phyloP scores from a whole-genome alignment of 2,329 filamentous ascomycete species.

The Aspergillus sp. region DNA sequence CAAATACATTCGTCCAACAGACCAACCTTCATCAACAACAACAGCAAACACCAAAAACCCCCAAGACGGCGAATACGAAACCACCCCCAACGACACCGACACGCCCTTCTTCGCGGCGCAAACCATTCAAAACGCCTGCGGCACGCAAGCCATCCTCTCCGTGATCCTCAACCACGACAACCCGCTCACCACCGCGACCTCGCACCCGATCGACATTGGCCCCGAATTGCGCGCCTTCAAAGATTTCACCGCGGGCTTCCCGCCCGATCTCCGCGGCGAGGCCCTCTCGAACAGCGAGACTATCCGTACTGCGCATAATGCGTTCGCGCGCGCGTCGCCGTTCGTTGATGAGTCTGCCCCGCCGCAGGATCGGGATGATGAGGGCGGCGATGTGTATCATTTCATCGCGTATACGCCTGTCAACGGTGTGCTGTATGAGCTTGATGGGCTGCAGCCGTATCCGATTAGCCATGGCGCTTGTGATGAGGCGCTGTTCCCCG shows the following conservation, averaged over 20 bases:
- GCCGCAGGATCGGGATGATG: slow-evolving; percentile 53
- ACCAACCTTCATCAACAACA: too few relatives aligned
- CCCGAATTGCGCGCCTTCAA: slow-evolving; percentile 65
- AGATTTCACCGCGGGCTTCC: slow-evolving; percentile 79
- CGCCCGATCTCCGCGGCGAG: slow-evolving; percentile 64
- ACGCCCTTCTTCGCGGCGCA: slow-evolving; percentile 95
- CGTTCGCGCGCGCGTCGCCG: slow-evolving; percentile 77
- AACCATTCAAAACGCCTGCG: slow-evolving; percentile 97
- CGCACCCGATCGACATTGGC: slow-evolving; percentile 58
- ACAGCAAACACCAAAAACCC: slow-evolving; percentile 47
- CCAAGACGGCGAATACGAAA: slow-evolving; percentile 45
- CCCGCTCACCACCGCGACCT: slow-evolving; percentile 14
- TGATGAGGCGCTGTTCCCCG: slow-evolving; percentile 61
- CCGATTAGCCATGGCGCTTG: slow-evolving; percentile 84
- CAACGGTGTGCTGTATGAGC: slow-evolving; percentile 75
- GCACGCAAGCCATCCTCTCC: slow-evolving; percentile 87
- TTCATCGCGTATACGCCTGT: slow-evolving; percentile 92
- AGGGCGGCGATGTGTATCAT: slow-evolving; percentile 82
- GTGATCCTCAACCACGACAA: slow-evolving; percentile 75
- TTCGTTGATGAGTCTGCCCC: slow-evolving; percentile 87
- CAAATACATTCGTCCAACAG: slow-evolving; percentile 54
- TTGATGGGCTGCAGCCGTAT: slow-evolving; percentile 87
- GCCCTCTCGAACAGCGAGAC: slow-evolving; percentile 62
- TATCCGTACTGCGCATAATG: slow-evolving; percentile 77
- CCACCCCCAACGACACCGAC: slow-evolving; percentile 72